These are phyloP conservation scores for Gnomoniopsis sp. DNA, from an alignment of 2,329 filamentous ascomycete genomes.

Conservation along the genomic window DNA sequence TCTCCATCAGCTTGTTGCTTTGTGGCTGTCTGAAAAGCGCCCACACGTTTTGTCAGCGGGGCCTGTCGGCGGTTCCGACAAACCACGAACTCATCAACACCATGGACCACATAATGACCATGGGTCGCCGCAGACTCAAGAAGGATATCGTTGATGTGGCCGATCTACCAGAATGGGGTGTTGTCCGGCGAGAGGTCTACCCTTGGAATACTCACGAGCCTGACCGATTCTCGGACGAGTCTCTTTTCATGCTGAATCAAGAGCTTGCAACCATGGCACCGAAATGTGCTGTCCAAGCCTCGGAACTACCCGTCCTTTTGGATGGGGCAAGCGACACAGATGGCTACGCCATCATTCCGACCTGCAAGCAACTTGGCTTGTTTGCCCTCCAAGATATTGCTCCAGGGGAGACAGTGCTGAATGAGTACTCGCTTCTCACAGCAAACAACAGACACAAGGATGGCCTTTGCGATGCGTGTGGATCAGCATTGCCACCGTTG, in stretches of 20 bases:
- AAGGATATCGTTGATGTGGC: conserved; percentile 43
- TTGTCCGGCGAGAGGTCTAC: conserved; percentile 68
- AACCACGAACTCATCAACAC: conserved; percentile 55
- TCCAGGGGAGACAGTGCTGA: conserved; percentile 72
- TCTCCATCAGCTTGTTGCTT: conserved; percentile 56
- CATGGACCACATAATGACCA: conserved; percentile 49
- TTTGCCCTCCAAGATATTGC: conserved; percentile 81
- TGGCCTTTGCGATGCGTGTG: conserved; percentile 85
- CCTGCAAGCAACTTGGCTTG: conserved; percentile 77
- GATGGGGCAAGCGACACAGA: conserved; percentile 50
- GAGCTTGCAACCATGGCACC: conserved; percentile 68
- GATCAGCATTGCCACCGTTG: conserved; percentile 64
- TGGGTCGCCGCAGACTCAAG: conserved; percentile 47
- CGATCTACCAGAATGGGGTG: conserved; percentile 64
- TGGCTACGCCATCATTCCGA: conserved; percentile 48
- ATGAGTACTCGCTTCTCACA: conserved; percentile 82
- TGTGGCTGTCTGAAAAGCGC: conserved; percentile 69
- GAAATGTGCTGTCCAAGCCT: conserved; percentile 75
- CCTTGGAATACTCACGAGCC: conserved; percentile 67
- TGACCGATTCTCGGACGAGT: conserved; percentile 66
- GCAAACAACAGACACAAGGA: conserved; percentile 87
- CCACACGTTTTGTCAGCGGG: conserved; percentile 61
- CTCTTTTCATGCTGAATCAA: conserved; percentile 68
- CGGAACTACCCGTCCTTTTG: conserved; percentile 70
- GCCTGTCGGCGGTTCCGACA: conserved; percentile 50